Evolutionary conservation across 129 eudicot genomes (phyloP).

Genomic region (Chrysanthemum seticuspe): DNA sequence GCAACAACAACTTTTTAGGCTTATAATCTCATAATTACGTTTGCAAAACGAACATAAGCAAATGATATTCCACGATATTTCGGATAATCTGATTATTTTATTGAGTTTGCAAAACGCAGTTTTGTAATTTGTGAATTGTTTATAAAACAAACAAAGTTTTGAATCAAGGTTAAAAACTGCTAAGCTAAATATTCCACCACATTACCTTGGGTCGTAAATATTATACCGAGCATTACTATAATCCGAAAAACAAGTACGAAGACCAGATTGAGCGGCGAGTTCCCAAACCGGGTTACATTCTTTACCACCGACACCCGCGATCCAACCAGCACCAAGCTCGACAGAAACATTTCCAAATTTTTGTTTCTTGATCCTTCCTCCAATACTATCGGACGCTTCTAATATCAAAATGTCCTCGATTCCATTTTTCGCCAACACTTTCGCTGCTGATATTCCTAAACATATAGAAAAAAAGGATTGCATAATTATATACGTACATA

Average conservation of each 20-base stretch:
- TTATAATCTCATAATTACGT: no score
- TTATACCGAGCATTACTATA: constrained; percentile 89
- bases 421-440: constrained; percentile 65
- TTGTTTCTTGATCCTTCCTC: constrained; percentile 73
- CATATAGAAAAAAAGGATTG: background rate
- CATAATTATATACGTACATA: background rate
- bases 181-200: no score
- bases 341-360: constrained; percentile 69
- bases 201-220: constrained; percentile 64
- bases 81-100: no score
- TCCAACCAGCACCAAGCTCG: constrained; percentile 98
- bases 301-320: constrained; percentile 94
- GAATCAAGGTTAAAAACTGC: no score
- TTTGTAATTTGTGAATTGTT: no score
- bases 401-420: constrained; percentile 75
- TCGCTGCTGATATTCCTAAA: constrained; percentile 79
- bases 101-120: no score
- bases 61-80: no score
- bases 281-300: constrained; percentile 82
- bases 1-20: no score
- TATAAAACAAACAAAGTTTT: no score
- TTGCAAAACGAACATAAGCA: no score
- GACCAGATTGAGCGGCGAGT: constrained; percentile 48
- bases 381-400: constrained; percentile 78
- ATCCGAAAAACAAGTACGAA: constrained; percentile 85